Evolutionary conservation across 495 filamentous ascomycete genomes (phyloP).

Genomic region (Talaromyces nanjingensis): DNA sequence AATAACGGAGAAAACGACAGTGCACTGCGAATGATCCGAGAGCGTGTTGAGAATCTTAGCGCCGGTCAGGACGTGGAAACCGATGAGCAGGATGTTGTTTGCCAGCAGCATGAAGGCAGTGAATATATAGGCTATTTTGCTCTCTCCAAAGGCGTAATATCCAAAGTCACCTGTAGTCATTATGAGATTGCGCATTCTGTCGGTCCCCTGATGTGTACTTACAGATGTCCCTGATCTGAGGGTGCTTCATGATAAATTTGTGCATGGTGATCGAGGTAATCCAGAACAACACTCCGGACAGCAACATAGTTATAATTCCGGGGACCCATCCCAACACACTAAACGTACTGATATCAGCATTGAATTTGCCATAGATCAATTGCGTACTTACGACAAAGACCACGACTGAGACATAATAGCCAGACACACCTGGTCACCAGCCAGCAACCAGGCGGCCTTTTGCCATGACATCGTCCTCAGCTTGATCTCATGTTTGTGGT

Average conservation of each 20-base stretch:
- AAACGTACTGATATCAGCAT: neutral
- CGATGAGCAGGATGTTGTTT: slow-evolving; percentile 84
- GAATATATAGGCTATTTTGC: slow-evolving; percentile 70
- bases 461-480: slow-evolving; percentile 7
- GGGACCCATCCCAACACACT: slow-evolving; percentile 70
- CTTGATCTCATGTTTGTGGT: slow-evolving; percentile 6
- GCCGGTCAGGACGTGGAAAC: slow-evolving; percentile 70
- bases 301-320: slow-evolving; percentile 71
- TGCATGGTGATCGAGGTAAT: slow-evolving; percentile 79
- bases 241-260: slow-evolving; percentile 80
- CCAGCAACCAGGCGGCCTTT: slow-evolving; percentile 76
- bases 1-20: slow-evolving; percentile 66
- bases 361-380: neutral
- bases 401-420: slow-evolving; percentile 95
- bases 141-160: slow-evolving; percentile 76
- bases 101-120: slow-evolving; percentile 83
- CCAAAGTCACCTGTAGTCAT: slow-evolving; percentile 60
- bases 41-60: slow-evolving; percentile 84
- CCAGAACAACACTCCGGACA: slow-evolving; percentile 64
- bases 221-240: slow-evolving; percentile 76
- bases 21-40: slow-evolving; percentile 56
- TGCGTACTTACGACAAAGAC: slow-evolving; percentile 55
- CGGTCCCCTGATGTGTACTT: neutral
- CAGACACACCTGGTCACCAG: slow-evolving; percentile 87
- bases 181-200: neutral